Base-by-base conservation (phyloP, 306 rosid species). In the Biancaea sappan region DNA sequence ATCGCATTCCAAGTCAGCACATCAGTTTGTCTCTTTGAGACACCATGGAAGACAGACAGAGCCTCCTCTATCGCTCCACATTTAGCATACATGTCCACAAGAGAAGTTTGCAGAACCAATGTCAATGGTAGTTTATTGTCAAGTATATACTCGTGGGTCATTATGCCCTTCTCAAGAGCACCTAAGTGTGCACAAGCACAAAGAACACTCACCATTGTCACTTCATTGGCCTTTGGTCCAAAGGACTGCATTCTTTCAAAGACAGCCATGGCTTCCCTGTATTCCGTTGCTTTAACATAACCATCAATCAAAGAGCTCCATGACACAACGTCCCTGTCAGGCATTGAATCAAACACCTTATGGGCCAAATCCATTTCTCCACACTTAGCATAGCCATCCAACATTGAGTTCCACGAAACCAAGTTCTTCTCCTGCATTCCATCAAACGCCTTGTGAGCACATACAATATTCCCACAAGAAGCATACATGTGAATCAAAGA, bases 11-110 rank as follows among this genome's bases (percentile, higher is more conserved):
- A 87, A 40, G 89, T 83, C 41, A 92, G 71, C 31, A 92, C 96
- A 72, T 92, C 97, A 25, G 90, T 71, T 43, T 52, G 79, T 5
- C 64, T 64, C 82, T 81, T 71, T 13, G 81, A 44, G 79, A 77
- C 72, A 50, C 79, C 44, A 19, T 10, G 80, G 60, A 91, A 92
- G 16, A 84, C 86, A 29, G 53, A 16, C 67, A 89, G 72, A 72
- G 97, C 95, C 69, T 92, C 97, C 26, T 83, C 73, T 78, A 89
- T 74, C 13, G 90, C 96, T 65, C 96, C 96, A 68, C 96, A 92
- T 80, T 92, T 92, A 62, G 93, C 90, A 81, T 92, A 89, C 97
- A 89, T 92, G 80, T 92, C 96, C 69, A 92, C 90, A 4, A 92
- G 85, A 51, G 97, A 89, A 37, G 97, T 92, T 25, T 47, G 90